phyloP scores from a whole-genome alignment of 179 eudicot genomes.

The Spinacia oleracea region DNA sequence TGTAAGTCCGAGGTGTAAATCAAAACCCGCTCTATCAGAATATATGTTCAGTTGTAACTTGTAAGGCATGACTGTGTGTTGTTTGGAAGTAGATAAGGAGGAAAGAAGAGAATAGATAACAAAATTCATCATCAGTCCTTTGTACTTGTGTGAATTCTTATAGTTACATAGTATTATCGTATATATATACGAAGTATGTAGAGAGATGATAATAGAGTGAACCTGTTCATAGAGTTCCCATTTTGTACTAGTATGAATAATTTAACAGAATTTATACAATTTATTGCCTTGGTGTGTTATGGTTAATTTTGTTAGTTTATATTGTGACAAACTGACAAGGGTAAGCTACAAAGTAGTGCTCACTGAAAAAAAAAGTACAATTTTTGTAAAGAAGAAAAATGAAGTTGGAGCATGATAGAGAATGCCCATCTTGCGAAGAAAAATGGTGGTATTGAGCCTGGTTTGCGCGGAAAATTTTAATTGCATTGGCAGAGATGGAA shows the following conservation, averaged over 20 bases:
- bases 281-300: background rate
- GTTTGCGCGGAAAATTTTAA: no score
- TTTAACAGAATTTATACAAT: background rate
- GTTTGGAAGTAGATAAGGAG: background rate
- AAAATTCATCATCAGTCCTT: background rate
- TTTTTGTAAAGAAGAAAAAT: no score
- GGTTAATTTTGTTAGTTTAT: no score
- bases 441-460: no score
- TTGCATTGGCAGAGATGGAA: no score
- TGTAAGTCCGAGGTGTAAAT: background rate
- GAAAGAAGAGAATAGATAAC: background rate
- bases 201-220: background rate
- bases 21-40: background rate
- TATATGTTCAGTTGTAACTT: background rate
- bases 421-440: no score
- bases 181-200: no score
- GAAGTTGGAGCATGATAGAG: no score
- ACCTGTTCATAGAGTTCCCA: background rate
- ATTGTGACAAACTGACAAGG: no score
- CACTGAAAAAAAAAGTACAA: no score
- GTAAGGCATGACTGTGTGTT: background rate
- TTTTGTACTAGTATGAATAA: background rate
- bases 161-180: background rate
- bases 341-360: no score
- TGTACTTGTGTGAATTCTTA: background rate